Evolutionary conservation across 495 filamentous ascomycete genomes (phyloP), one percentile per base, ranked within the genome.

Genomic region (Amniculicola lignicola): DNA sequence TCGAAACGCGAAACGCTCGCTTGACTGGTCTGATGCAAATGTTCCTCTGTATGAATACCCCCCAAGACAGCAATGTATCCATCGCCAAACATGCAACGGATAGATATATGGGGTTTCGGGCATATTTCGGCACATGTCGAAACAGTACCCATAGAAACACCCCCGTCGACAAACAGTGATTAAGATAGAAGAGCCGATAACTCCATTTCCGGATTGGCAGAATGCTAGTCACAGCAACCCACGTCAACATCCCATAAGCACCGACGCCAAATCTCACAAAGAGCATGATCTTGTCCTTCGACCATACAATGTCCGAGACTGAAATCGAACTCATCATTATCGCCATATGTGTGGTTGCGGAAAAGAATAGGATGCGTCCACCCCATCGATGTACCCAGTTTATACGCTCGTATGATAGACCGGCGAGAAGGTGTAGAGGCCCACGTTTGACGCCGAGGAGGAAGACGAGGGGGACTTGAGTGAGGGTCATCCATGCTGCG

Each of bases 321-420:
- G 50, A 56, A n/a, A 62, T 52, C 22, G 65, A 68, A n/a, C 39
- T 64, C 46, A 51, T 51, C 45, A 43, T 58, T 27, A 44, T 50
- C 2, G 53, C 52, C 66, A 64, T 66, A 42, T 69, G 66, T 9
- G 61, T 59, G 11, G 51, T 66, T 3, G 57, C 61, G 15, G 57
- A 63, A 12, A 69, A 42, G 45, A 67, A 64, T 25, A 69, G 41
- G 1, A 51, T 63, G 0, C 60, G 48, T 3, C 63, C 61, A 11
- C 43, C 45, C 66, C 66, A 69, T 38, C 63, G 56, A 45, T 69
- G 66, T 2, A 67, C 31, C 66, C 66, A 69, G 38, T 62, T 67
- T 40, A 69, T 42, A 19, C 66, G 45, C 48, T 69, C 66, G 45
- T 69, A 64, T n/a, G 60, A 64, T 1, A 66, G 50, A 11, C 50